Evolutionary conservation across 805 yeast genomes (phyloP), one percentile per base, ranked within the genome.

Genomic region (Pichia kluyveri): DNA sequence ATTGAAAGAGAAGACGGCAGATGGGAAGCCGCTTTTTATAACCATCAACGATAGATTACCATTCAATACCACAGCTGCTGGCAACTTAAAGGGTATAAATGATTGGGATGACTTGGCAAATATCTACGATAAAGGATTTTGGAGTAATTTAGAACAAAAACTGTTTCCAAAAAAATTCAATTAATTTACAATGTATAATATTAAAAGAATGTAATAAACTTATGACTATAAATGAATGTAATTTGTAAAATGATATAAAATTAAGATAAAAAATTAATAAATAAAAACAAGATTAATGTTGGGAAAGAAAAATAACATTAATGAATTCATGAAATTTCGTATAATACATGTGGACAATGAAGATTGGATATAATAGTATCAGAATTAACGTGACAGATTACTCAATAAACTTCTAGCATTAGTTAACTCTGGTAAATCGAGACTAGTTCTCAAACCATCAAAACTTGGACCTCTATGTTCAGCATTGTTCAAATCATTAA

Each of bases 41-140:
- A 54, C 42, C 3, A 31, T 53, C 15, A 49, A 43, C 6, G 47
- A 52, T 31, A 46, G 43, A n/a, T n/a, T 36, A 4, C 49, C 42
- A 9, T 47, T 50, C 17, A 46, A 40, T 11, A 38, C 44, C 28
- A 9, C 38, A 4, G 8, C 40, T 15, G 32, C 43, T 2, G 50
- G 50, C 5, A 39, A 46, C 4, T 27, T 57, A 11, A 19, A 39
- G 8, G 40, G 47, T 34, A 47, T 63, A 2, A 31, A 47, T 4
- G 47, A 51, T 27, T 64, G 68, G 68, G 50, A 52, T 36, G 63
- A 66, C 18, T 45, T 76, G 52, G 57, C 52, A 37, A 77, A 77
- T 52, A 59, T 73, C 9, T 77, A 77, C 55, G 83, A 77, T 51
- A 54, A 51, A 9, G 83, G 82, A 3, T 75, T 77, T 52, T 54